phyloP scores from a whole-genome alignment of 805 yeast species.

The Kuraishia floccosa region DNA sequence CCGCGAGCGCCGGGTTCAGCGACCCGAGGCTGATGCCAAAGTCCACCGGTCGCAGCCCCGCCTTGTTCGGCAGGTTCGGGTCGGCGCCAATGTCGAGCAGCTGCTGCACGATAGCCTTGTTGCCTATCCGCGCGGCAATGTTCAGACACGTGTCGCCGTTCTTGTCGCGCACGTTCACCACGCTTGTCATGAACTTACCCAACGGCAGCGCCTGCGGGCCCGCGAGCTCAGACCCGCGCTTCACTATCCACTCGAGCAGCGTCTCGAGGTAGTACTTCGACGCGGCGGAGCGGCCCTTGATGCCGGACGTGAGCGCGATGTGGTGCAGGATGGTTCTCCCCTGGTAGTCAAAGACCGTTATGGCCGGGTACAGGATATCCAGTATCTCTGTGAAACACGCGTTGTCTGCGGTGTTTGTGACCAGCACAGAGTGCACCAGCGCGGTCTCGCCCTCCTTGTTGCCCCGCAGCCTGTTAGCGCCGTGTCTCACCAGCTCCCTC shows the following conservation, averaged over 20 bases:
- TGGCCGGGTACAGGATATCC: conserved; percentile 65
- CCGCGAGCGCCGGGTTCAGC: neutral
- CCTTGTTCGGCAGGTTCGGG: conserved; percentile 63
- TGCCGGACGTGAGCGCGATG: conserved; percentile 70
- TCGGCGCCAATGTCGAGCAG: conserved; percentile 85
- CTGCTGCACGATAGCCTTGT: conserved; percentile 68
- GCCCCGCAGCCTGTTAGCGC: conserved; percentile 59
- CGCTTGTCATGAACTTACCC: conserved; percentile 48
- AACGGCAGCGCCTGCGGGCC: conserved; percentile 32
- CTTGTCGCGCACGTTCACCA: conserved; percentile 81
- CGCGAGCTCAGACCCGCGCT: conserved; percentile 32
- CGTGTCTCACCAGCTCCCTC: conserved; percentile 50
- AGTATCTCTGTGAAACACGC: conserved; percentile 64
- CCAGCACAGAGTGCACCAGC: conserved; percentile 72
- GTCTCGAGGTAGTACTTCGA: conserved; percentile 64
- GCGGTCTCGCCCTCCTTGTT: conserved; percentile 86
- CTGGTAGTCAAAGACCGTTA: conserved; percentile 52
- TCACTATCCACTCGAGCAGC: conserved; percentile 69
- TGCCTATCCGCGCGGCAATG: conserved; percentile 84
- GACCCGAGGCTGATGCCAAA: conserved; percentile 52
- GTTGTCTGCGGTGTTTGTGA: conserved; percentile 71
- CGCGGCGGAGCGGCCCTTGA: conserved; percentile 62
- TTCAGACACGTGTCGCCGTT: conserved; percentile 95
- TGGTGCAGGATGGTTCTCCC: conserved; percentile 82
- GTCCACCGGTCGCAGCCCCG: conserved; percentile 80